Evolutionary conservation across 345 rosid genomes (phyloP).

Genomic region (Hirschfeldia incana): DNA sequence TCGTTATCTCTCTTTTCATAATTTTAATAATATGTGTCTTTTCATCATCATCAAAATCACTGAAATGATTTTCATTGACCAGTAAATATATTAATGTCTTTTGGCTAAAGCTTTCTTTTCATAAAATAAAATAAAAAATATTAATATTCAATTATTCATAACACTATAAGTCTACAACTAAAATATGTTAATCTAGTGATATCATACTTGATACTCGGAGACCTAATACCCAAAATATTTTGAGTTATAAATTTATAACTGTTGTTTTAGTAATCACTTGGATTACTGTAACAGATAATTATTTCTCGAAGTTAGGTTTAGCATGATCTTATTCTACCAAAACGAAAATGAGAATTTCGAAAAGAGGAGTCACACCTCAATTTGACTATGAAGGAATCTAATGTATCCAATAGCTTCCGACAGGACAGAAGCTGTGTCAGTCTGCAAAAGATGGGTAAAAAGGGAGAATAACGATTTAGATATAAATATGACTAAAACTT

Average conservation of each 20-base stretch:
- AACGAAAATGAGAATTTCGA: slow-evolving; percentile 28
- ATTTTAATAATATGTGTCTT: not conserved
- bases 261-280: slow-evolving; percentile 14
- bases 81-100: not conserved
- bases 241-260: not conserved
- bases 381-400: slow-evolving; percentile 99
- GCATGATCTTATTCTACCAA: not conserved
- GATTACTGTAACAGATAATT: not conserved
- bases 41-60: not conserved
- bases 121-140: not conserved
- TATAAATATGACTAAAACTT: slow-evolving; percentile 5
- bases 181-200: slow-evolving; percentile 7
- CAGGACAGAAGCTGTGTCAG: slow-evolving; percentile 99
- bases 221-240: not conserved
- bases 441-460: slow-evolving; percentile 69
- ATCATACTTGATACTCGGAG: not conserved
- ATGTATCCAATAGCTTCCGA: slow-evolving; percentile 98
- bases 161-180: not conserved
- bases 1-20: not conserved
- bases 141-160: not conserved
- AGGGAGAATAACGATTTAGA: not conserved
- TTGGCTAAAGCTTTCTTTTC: not conserved
- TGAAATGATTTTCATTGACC: not conserved
- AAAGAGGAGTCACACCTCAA: slow-evolving; percentile 69
- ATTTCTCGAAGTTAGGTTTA: not conserved